phyloP scores from a whole-genome alignment of 2,329 filamentous ascomycete genomes.

The Clathrospora elynae region DNA sequence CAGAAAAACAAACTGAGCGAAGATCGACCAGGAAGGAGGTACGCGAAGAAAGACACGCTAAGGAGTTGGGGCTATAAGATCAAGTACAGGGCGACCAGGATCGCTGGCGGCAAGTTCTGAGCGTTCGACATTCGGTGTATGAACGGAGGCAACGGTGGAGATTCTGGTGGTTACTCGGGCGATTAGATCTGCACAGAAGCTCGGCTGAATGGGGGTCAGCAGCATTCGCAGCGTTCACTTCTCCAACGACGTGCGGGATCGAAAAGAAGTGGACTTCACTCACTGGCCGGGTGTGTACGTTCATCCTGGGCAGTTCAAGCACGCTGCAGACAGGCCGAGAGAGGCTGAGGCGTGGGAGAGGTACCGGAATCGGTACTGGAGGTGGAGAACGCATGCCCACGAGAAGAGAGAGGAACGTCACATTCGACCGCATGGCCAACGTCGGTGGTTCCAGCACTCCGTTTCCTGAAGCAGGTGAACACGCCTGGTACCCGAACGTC shows the following conservation, averaged over 20 bases:
- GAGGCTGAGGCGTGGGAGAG: constrained; percentile 32
- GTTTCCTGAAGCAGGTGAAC: constrained; percentile 5
- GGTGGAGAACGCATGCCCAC: constrained; percentile 10
- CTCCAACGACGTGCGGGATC: constrained; percentile 1
- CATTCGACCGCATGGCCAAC: constrained; percentile 10
- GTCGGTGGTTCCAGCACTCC: constrained; percentile 11
- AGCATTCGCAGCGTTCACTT: constrained; percentile 12
- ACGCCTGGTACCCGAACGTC: constrained; percentile 9
- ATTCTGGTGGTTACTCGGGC: neutral
- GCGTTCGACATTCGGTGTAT: no score
- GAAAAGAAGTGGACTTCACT: constrained; percentile 21
- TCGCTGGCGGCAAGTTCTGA: constrained; percentile 4
- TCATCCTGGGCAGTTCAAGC: constrained; percentile 31
- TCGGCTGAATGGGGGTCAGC: constrained; percentile 1
- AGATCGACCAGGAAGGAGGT: no score
- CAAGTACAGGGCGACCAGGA: neutral
- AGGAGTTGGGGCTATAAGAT: no score
- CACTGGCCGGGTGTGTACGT: constrained; percentile 31
- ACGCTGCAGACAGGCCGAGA: constrained; percentile 11
- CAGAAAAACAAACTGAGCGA: no score
- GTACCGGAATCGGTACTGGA: constrained; percentile 19
- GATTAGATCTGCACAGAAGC: neutral
- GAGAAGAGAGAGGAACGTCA: constrained; percentile 1
- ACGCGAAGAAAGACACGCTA: no score
- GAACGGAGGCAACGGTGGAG: no score